These are phyloP conservation scores for Trichoderma orchidacearum DNA, from an alignment of 495 filamentous ascomycete genomes.

Conservation along the genomic window DNA sequence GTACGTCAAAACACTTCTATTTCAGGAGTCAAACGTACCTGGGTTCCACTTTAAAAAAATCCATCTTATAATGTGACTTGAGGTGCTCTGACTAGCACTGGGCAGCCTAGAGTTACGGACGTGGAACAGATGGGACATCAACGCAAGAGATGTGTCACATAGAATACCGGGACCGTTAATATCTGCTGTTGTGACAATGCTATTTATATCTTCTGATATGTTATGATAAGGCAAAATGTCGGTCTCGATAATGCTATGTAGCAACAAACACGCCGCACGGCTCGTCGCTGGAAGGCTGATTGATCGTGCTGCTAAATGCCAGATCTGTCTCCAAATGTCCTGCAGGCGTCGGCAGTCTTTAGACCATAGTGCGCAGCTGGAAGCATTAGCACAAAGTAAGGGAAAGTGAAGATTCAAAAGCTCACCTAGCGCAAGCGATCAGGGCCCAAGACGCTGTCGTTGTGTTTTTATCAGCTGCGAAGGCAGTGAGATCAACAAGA, in stretches of 20 bases:
- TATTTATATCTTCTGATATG: conserved; percentile 47
- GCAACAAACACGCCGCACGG: conserved; percentile 67
- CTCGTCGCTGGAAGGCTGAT: conserved; percentile 57
- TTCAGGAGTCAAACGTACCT: conserved; percentile 29
- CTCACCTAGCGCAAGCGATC: conserved; percentile 48
- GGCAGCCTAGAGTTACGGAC: conserved; percentile 48
- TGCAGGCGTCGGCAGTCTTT: conserved; percentile 4
- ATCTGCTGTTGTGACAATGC: conserved; percentile 59
- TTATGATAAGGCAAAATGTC: conserved; percentile 49
- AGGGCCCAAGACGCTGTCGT: conserved; percentile 36
- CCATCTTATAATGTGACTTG: conserved; percentile 65
- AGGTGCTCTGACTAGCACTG: conserved; percentile 46
- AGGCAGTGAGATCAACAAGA: conserved; percentile 19
- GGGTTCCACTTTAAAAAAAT: conserved; percentile 66
- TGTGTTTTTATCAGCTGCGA: conserved; percentile 21
- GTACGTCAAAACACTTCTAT: background rate
- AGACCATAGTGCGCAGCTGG: background rate
- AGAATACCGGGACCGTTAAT: conserved; percentile 67
- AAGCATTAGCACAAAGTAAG: conserved; percentile 7
- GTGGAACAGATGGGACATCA: conserved; percentile 55
- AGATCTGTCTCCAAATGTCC: conserved; percentile 52
- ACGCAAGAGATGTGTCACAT: conserved; percentile 61
- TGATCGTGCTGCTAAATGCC: conserved; percentile 59
- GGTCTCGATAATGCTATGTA: conserved; percentile 49
- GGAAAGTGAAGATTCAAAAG: background rate